These are phyloP conservation scores for Zygosaccharomyces pseudorouxii DNA, from an alignment of 805 yeast species.

Conservation along the genomic window DNA sequence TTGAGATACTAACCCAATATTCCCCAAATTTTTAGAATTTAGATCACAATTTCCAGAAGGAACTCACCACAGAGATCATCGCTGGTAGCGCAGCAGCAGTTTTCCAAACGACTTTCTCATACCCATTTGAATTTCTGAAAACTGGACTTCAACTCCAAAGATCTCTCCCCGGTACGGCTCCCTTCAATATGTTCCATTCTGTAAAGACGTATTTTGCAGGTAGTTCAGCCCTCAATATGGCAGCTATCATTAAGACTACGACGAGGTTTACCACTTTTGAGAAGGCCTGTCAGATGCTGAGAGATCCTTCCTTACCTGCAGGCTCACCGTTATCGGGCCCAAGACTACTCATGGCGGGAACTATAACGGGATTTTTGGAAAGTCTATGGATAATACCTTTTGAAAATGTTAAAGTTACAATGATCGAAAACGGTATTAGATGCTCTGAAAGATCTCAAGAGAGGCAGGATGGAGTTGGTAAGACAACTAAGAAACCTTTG, in stretches of 20 bases:
- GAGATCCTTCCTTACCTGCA: conserved; percentile 43
- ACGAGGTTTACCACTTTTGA: conserved; percentile 73
- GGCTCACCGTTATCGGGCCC: conserved; percentile 69
- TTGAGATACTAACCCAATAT: conserved; percentile 7
- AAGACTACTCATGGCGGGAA: conserved; percentile 76
- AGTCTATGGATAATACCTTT: conserved; percentile 84
- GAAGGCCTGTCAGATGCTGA: conserved; percentile 59
- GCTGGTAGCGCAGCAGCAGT: conserved; percentile 53
- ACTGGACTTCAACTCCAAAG: conserved; percentile 59
- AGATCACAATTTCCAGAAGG: conserved; percentile 3
- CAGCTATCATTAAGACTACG: conserved; percentile 67
- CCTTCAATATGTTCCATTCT: conserved; percentile 29
- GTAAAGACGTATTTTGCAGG: conserved; percentile 49
- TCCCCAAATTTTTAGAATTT: background rate
- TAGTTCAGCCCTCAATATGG: conserved; percentile 68
- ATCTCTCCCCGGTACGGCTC: conserved; percentile 35
- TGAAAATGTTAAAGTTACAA: conserved; percentile 74
- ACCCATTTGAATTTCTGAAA: conserved; percentile 68
- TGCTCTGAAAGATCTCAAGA: conserved; percentile 18
- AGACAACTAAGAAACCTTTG: background rate
- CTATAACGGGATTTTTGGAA: conserved; percentile 77
- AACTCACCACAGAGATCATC: conserved; percentile 14
- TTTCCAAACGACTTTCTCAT: conserved; percentile 56
- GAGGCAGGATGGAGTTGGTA: background rate
- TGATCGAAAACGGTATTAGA: conserved; percentile 64